Evolutionary conservation across 805 yeast genomes (phyloP), one percentile per base, ranked within the genome.

Genomic region (Blastobotrys peoriensis): DNA sequence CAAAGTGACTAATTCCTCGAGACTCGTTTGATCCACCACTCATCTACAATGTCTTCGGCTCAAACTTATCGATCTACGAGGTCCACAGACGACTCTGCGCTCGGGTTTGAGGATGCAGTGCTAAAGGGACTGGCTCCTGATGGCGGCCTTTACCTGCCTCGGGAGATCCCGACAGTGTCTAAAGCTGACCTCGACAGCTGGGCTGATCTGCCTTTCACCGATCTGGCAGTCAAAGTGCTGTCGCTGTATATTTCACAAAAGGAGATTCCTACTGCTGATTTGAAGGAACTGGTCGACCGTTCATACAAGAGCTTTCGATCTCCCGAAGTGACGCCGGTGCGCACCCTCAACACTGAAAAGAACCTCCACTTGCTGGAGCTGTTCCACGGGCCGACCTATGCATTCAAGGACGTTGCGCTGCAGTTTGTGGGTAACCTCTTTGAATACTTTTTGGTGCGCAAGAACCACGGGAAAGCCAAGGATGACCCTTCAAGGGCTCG

Each of bases 311-410:
- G 97, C 25, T 93, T 93, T 75, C 81, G 97, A 66, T 66, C 83
- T n/a, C 60, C 70, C 5, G 84, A 85, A n/a, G 86, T 93, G 40
- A 89, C 98, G 16, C 99, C 99, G 20, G 65, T 88, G 40, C 65
- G 66, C 34, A 61, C 68, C 34, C 71, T 83, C 42, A 75, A 84
- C 48, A 80, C 81, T 53, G 69, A 70, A 37, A 59, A 69, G 46
- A 70, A 76, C 40, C 68, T 91, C 49, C 83, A 86, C 62, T 68
- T 93, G 45, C 73, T 93, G 59, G 99, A 93, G 68, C 74, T 93
- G 48, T 93, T 93, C 80, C 99, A 93, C 62, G 99, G 99, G 30
- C 99, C 99, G 52, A 93, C 99, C 3, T 93, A 91, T 61, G 99
- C 99, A 13, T 93, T 93, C 74, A 93, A 93, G 67, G 99, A 93